These are phyloP conservation scores for Aspergillus vadensis DNA, from an alignment of 2,329 filamentous ascomycete species.

Conservation along the genomic window DNA sequence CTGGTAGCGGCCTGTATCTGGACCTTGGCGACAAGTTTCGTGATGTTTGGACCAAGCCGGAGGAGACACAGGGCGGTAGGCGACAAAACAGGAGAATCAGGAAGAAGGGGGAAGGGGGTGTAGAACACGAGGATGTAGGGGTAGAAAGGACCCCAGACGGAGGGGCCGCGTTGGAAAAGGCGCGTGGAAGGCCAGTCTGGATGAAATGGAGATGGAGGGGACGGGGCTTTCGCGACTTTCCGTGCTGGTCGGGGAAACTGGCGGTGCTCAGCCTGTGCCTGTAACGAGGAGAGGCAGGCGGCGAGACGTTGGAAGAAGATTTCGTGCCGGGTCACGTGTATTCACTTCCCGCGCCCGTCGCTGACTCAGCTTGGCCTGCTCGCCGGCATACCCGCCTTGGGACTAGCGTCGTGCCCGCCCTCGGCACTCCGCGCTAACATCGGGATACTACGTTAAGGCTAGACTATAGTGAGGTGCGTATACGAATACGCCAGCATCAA, in stretches of 20 bases:
- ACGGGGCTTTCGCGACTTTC: slow-evolving; percentile 42
- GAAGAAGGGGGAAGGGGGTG: slow-evolving; percentile 19
- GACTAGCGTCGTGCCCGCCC: slow-evolving; percentile 5
- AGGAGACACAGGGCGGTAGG: slow-evolving; percentile 24
- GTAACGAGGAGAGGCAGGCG: slow-evolving; percentile 36
- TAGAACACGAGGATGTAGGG: slow-evolving; percentile 22
- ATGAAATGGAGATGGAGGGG: slow-evolving; percentile 44
- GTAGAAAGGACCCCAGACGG: slow-evolving; percentile 23
- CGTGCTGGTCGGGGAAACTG: slow-evolving; percentile 40
- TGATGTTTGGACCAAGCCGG: slow-evolving; percentile 33
- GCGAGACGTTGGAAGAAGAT: slow-evolving; percentile 38
- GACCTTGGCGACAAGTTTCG: slow-evolving; percentile 39
- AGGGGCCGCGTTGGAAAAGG: slow-evolving; percentile 32
- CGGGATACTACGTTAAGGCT: neutral
- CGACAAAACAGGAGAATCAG: slow-evolving; percentile 24
- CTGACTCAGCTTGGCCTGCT: slow-evolving; percentile 28
- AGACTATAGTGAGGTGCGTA: neutral
- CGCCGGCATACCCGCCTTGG: slow-evolving; percentile 9
- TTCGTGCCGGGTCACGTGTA: slow-evolving; percentile 31
- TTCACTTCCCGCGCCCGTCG: neutral
- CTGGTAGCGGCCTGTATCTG: slow-evolving; percentile 25
- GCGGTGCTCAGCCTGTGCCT: slow-evolving; percentile 37
- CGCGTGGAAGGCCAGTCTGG: slow-evolving; percentile 36
- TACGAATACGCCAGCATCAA: neutral
- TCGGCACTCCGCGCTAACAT: neutral